Evolutionary conservation across 2,329 filamentous ascomycete genomes (phyloP), one percentile per base, ranked within the genome.

Genomic region (Neopestalotiopsis sp.): DNA sequence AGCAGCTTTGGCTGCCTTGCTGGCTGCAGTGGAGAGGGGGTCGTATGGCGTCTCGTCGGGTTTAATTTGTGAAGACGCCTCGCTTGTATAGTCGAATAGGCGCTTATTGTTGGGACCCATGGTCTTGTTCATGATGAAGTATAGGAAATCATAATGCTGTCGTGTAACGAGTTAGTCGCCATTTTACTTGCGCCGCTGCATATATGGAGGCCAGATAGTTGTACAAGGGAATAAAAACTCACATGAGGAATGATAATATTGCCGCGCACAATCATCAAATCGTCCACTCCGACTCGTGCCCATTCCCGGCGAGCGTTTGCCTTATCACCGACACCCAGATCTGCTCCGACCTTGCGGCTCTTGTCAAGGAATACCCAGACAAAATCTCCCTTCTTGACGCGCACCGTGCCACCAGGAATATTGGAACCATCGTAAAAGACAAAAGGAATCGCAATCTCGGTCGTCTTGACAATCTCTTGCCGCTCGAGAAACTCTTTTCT

Each of bases 341-440:
- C 91, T 1, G 95, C 95, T 13, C 94, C 95, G 0, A 97, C 91
- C 79, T 97, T 98, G 71, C 95, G 88, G 75, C 94, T 96, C 76
- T 92, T 91, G 80, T 99, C 96, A 2, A 99, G 84, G 72, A 98
- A 97, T 1, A 98, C 83, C 96, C 96, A 98, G 32, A 97, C 86
- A 68, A 90, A 92, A 76, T 98, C 96, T 10, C 96, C 95, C 81
- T 99, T 99, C 80, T 94, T 97, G 65, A 98, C 89, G 69, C 91
- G 91, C 62, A 95, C 95, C 14, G 88, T 88, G 1, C 95, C 95
- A 17, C 94, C 94, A 0, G 95, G 93, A 12, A 93, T 92, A 78
- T 97, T 95, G 28, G 94, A 94, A 17, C 96, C 96, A 74, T 98
- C 95, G 82, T 98, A 98, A 78, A 98, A 98, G 3, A 98, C 94